Evolutionary conservation across 495 filamentous ascomycete species (phyloP).

Genomic region (Xeromyces bisporus): DNA sequence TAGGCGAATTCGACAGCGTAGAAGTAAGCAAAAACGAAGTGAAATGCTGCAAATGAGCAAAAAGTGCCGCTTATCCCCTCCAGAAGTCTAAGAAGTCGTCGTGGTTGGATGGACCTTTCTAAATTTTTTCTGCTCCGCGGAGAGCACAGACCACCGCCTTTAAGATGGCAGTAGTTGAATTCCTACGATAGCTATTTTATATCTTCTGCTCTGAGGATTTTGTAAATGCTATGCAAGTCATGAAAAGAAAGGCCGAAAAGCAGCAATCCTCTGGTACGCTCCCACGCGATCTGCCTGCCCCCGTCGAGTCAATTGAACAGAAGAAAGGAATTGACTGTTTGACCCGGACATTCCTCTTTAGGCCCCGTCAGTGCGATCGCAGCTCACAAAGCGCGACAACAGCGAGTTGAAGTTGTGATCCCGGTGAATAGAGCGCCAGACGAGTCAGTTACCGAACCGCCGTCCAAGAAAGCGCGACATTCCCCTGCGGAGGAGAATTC

Average conservation of each 20-base stretch:
- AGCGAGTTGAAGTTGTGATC: constrained; percentile 14
- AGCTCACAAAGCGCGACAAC: constrained; percentile 31
- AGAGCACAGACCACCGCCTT: constrained; percentile 27
- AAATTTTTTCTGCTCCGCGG: constrained; percentile 30
- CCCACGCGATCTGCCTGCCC: too few relatives aligned
- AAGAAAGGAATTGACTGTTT: not conserved
- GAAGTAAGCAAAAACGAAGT: too few relatives aligned
- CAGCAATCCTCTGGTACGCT: constrained; percentile 19
- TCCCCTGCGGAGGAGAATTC: constrained; percentile 11
- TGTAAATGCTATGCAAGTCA: constrained; percentile 2
- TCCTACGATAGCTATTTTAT: constrained; percentile 11
- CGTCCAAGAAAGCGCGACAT: constrained; percentile 19
- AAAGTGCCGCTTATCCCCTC: too few relatives aligned
- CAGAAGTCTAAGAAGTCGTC: too few relatives aligned
- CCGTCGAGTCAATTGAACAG: too few relatives aligned
- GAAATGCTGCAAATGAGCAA: too few relatives aligned
- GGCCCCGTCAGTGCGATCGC: constrained; percentile 30
- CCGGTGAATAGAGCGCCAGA: constrained; percentile 7
- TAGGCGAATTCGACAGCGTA: too few relatives aligned
- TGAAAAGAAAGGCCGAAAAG: constrained; percentile 32
- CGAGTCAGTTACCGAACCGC: constrained; percentile 15
- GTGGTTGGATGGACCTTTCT: too few relatives aligned
- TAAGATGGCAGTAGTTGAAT: too few relatives aligned
- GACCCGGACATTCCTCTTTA: constrained; percentile 5
- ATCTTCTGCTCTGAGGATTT: constrained; percentile 10